Evolutionary conservation across 1,284 basidiomycete species (phyloP), one percentile per base, ranked within the genome.

Genomic region (Cutaneotrichosporon sp.): DNA sequence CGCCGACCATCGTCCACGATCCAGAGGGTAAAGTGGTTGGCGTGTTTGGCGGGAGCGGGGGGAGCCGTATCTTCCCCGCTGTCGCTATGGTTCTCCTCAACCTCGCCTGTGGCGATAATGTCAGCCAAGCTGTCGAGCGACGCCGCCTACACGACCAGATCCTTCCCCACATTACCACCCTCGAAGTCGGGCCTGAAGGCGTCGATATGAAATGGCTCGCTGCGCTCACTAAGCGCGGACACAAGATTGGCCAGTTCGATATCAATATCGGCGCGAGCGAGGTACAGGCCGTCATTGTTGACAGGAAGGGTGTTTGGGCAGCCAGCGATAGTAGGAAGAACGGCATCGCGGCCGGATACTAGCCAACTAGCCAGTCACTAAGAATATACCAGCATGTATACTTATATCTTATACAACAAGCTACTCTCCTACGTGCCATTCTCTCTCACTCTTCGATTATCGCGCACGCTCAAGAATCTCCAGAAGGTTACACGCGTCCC

Each of bases 121-220:
- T 90, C 36, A 88, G 89, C 64, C 78, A 85, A 36, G 91, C 95
- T 0, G 87, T 98, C 42, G 96, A 98, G 79, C 85, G 82, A 67
- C 89, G 91, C 0, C 84, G 95, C n/a, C 76, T 97, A n/a, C 95
- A 98, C 75, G 87, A 97, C 75, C 96, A 98, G 76, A 82, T 97
- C 32, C 89, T 88, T 66, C 95, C 96, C 0, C 65, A 76, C 16
- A 52, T 80, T 31, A 83, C 91, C 5, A 85, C 88, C 14, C 84
- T 86, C 34, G 93, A 96, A 58, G 76, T 79, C 30, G 77, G 77
- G 3, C 77, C 77, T 4, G 72, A 74, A 22, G 83, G 85, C 0
- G 86, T 88, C 71, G 85, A 87, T 2, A 62, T 72, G 32, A 74
- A 84, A 31, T 71, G 89, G 32, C 65, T 92, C 5, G 81, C 85